Evolutionary conservation across 495 filamentous ascomycete genomes (phyloP).

Genomic region (Penicillium atrosanguineum): DNA sequence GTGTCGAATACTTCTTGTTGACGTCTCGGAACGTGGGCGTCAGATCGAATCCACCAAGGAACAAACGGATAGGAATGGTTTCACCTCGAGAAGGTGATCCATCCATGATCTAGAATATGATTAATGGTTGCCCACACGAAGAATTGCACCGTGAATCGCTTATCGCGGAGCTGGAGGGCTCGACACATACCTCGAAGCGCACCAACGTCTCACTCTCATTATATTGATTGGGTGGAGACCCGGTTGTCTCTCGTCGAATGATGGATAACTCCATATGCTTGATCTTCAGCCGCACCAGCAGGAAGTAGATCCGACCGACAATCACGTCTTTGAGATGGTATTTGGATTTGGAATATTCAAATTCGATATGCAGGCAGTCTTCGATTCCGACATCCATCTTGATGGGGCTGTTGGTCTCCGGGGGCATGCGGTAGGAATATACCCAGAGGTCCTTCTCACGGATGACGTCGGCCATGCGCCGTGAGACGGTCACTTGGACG

Average conservation of each 20-base stretch:
- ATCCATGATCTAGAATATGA: constrained; percentile 81
- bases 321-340: constrained; percentile 99
- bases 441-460: constrained; percentile 99
- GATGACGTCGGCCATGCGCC: constrained; percentile 95
- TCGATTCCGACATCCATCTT: constrained; percentile 99
- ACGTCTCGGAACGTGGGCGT: constrained; percentile 99
- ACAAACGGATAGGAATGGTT: constrained; percentile 96
- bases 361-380: constrained; percentile 98
- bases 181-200: constrained; percentile 78
- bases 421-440: constrained; percentile 96
- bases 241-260: constrained; percentile 94
- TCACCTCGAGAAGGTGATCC: constrained; percentile 94
- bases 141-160: not conserved
- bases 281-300: constrained; percentile 97
- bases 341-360: constrained; percentile 98
- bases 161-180: not conserved
- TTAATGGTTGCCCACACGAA: constrained; percentile 17
- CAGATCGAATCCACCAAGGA: constrained; percentile 96
- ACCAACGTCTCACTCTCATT: constrained; percentile 99
- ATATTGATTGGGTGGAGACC: constrained; percentile 99
- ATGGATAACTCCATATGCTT: constrained; percentile 99
- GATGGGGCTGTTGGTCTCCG: constrained; percentile 96
- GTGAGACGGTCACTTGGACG: constrained; percentile 91
- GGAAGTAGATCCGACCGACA: constrained; percentile 97
- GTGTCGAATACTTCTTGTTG: constrained; percentile 99